phyloP scores from a whole-genome alignment of 441 rosid genomes.

The Populus trichocarpa region DNA sequence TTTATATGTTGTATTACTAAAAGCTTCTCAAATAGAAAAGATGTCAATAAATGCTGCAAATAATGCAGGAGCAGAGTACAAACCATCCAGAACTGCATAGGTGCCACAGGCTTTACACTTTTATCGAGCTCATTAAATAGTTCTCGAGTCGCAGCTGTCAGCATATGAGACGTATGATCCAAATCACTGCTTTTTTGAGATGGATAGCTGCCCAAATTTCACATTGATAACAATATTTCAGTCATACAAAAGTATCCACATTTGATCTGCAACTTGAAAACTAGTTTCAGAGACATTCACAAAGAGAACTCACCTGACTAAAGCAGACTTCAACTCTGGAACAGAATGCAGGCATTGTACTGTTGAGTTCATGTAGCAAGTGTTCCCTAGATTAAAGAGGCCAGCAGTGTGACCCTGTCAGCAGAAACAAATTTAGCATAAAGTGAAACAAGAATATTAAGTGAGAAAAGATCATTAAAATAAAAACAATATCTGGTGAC shows the following conservation, averaged over 20 bases:
- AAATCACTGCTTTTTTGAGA: slow-evolving; percentile 63
- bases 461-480: neutral
- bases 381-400: slow-evolving; percentile 78
- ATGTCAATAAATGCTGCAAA: slow-evolving; percentile 1
- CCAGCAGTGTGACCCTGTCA: slow-evolving; percentile 91
- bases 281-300: neutral
- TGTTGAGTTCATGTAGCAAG: slow-evolving; percentile 97
- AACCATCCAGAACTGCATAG: slow-evolving; percentile 96
- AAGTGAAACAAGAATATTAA: slow-evolving; percentile 1
- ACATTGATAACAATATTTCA: slow-evolving; percentile 8
- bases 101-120: slow-evolving; percentile 86
- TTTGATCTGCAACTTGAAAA: neutral
- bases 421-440: slow-evolving; percentile 9
- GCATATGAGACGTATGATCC: slow-evolving; percentile 85
- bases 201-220: slow-evolving; percentile 50
- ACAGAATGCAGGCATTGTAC: slow-evolving; percentile 88
- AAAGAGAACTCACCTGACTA: slow-evolving; percentile 45
- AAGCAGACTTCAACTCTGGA: slow-evolving; percentile 86
- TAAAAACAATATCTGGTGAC: neutral
- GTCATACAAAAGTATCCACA: slow-evolving; percentile 3
- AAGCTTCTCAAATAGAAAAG: neutral
- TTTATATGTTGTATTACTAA: no score
- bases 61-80: slow-evolving; percentile 17
- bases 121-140: slow-evolving; percentile 77
- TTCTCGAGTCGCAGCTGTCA: slow-evolving; percentile 87